Base-by-base conservation (phyloP, 495 filamentous ascomycete genomes). In the Neurospora sp. region DNA sequence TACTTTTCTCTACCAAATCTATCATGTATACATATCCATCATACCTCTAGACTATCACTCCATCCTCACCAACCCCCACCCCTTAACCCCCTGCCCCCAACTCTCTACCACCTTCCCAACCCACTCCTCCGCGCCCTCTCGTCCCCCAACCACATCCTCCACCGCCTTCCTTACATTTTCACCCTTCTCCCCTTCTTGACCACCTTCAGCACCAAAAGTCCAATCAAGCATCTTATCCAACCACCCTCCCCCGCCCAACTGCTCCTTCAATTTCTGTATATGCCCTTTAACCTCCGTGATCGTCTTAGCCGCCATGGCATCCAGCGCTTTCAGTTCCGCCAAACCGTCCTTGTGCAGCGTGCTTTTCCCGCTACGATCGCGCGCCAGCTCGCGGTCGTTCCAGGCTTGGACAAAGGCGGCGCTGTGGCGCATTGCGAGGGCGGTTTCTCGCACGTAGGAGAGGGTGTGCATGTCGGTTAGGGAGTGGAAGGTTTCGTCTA, bases 51-150 rank as follows among this genome's bases (percentile, higher is more conserved):
- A n/a, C n/a, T n/a, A n/a, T 46, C 66, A 83, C 74, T 83, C 78
- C 77, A 75, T 76, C 76, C 72, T 75, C 0, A 81, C 77, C 73
- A 76, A 74, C 39, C 77, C 76, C 82, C 84, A 83, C n/a, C 84
- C 84, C 74, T 80, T 82, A 5, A 84, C 79, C 11, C 76, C 76
- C 39, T 84, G 83, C 66, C 80, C 66, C 84, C 84, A 85, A 70
- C 83, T 83, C 70, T 84, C 83, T 69, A 83, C 74, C 73, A 85
- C 73, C 73, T 76, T 74, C 2, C 81, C 80, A 38, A 78, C 82
- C 83, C 83, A 84, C 40, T 82, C 81, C 76, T 86, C 83, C 42
- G 81, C 77, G 4, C 35, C 75, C 1, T 75, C 70, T 70, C 78
- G 73, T 6, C 78, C 76, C 10, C 74, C 75, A 3, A 83, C 76